Evolutionary conservation across 768 basidiomycete species (phyloP), one percentile per base, ranked within the genome.

Genomic region (Suillus sp.): DNA sequence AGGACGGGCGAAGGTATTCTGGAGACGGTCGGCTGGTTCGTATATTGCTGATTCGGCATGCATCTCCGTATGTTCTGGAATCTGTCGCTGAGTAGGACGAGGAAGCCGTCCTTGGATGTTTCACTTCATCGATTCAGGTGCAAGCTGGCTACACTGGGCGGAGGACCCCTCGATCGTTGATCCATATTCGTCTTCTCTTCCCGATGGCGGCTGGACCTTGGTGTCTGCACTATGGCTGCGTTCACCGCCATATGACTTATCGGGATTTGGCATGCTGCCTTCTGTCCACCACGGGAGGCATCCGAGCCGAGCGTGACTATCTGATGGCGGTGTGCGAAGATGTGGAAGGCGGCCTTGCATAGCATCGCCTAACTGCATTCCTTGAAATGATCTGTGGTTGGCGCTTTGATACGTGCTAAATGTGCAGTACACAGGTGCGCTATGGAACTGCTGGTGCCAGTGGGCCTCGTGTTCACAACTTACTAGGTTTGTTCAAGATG

Each of bases 331-430:
- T 57, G 56, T 18, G 38, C 25, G 38, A 57, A 38, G 16, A 40
- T 38, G 55, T 57, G 27, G 56, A 37, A 40, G 56, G 56, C 25
- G 56, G 56, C 51, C 51, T 53, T 30, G 50, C 30, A 51, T 11
- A 25, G 40, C 25, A 27, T 30, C 25, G 4, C 20, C 25, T 30
- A 18, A 11, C 56, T 10, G 13, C 38, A 10, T 57, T 57, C 18
- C 25, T 40, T 38, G 37, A 25, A 27, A 22, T 9, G 18, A 38
- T 18, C 13, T 38, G 56, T 3, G 7, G 11, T 7, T 4, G 22
- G 25, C 25, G 25, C 25, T 30, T 38, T 7, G 56, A 42, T 25
- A 22, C 18, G 37, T 57, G 54, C 54, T 34, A n/a, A 22, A 22
- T 1, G 38, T 57, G 56, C 56, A 57, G 56, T 30, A 27, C 18